phyloP scores from a whole-genome alignment of 176 grass and related monocot genomes.

The Cocos nucifera region DNA sequence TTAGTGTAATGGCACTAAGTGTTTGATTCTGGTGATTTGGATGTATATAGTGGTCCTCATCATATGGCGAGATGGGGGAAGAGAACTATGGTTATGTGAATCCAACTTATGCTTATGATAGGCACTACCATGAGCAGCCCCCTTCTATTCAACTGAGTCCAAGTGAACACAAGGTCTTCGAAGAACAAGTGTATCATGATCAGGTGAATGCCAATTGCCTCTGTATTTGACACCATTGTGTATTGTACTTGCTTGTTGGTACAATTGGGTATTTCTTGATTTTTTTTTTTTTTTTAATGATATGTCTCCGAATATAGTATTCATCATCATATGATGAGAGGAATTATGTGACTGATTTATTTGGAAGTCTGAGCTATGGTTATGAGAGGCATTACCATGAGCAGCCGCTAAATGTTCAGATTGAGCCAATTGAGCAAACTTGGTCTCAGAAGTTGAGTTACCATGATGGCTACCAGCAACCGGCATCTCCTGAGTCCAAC shows the following conservation, averaged over 20 bases:
- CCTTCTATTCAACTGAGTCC: constrained; percentile 22
- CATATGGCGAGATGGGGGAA: not conserved
- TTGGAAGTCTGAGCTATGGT: constrained; percentile 34
- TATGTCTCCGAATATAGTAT: constrained; percentile 1
- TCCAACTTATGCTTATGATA: constrained; percentile 24
- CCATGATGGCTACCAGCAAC: constrained; percentile 27
- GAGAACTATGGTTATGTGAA: not conserved
- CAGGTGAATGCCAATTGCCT: constrained; percentile 27
- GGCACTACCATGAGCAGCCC: constrained; percentile 13
- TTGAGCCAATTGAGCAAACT: constrained; percentile 43
- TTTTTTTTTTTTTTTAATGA: too few relatives aligned
- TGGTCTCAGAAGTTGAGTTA: constrained; percentile 51
- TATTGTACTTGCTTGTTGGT: too few relatives aligned
- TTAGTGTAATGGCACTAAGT: constrained; percentile 7
- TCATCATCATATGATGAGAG: constrained; percentile 15
- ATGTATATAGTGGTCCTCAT: constrained; percentile 4
- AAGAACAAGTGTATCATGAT: constrained; percentile 29
- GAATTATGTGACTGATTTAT: constrained; percentile 21
- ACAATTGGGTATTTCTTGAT: too few relatives aligned
- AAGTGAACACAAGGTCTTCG: constrained; percentile 33
- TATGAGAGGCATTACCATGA: constrained; percentile 52
- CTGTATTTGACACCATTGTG: not conserved
- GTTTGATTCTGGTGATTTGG: not conserved
- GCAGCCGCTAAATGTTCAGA: constrained; percentile 42
- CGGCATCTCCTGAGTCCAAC: too few relatives aligned